These are phyloP conservation scores for Petunia secreta DNA, from an alignment of 257 asterid species.

Conservation along the genomic window DNA sequence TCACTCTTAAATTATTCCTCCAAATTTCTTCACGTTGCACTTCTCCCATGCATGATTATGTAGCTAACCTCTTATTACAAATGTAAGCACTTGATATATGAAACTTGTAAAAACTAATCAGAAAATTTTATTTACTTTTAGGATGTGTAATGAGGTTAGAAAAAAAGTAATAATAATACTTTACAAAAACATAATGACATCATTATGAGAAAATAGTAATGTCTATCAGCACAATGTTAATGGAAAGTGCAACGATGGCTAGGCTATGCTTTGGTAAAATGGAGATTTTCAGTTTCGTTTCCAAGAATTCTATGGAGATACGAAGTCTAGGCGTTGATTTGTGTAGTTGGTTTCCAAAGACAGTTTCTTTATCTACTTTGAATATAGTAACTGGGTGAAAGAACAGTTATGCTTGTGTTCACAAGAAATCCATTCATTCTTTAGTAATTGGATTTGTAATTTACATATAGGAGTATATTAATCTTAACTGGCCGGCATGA, in stretches of 20 bases:
- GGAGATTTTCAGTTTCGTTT: neutral
- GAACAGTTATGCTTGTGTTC: neutral
- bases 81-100: neutral
- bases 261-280: neutral
- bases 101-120: neutral
- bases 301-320: neutral
- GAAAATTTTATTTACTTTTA: neutral
- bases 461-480: no score
- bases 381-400: neutral
- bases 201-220: neutral
- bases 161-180: neutral
- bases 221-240: neutral
- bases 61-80: neutral
- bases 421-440: no score
- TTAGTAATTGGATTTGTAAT: no score
- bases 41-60: neutral
- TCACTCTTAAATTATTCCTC: neutral
- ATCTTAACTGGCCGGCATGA: neutral
- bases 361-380: neutral
- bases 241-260: neutral
- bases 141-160: conserved; percentile 1
- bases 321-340: neutral
- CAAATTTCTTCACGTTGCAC: neutral
- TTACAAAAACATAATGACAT: neutral
- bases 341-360: neutral